A percentile compares a stretch with the other conserved stretches of the same genome.
Evolutionary conservation across 345 rosid genomes (phyloP).

Genomic region (Citropsis articulata): DNA sequence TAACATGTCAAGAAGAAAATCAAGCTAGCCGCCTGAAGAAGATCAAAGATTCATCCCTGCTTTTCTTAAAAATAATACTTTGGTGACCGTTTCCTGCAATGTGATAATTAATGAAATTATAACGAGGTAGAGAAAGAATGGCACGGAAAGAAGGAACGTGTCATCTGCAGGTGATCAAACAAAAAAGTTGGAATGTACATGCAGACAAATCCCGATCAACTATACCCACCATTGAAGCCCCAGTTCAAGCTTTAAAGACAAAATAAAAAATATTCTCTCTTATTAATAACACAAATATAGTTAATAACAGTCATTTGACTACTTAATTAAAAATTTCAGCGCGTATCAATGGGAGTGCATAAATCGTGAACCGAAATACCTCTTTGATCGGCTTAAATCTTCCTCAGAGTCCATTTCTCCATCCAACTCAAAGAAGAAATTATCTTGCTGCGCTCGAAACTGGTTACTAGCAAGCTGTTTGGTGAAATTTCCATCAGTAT

Average conservation of each 20-base stretch:
- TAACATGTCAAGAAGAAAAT: neutral
- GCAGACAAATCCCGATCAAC: neutral
- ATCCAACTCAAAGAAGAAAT: neutral
- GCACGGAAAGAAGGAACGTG: neutral
- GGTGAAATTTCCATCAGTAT: neutral
- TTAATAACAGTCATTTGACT: neutral
- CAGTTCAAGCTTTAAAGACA: neutral
- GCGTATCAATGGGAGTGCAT: neutral
- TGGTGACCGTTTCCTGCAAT: slow-evolving; percentile 22
- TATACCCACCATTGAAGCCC: slow-evolving; percentile 6
- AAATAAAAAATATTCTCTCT: neutral
- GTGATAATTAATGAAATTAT: slow-evolving; percentile 1
- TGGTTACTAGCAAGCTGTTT: neutral
- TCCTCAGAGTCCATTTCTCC: slow-evolving; percentile 13
- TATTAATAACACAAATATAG: neutral
- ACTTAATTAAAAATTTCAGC: neutral
- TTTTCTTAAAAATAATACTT: slow-evolving; percentile 3
- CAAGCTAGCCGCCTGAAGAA: neutral
- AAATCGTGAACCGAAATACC: slow-evolving; percentile 9
- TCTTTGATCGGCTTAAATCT: slow-evolving; percentile 14
- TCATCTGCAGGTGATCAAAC: neutral
- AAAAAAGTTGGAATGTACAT: neutral
- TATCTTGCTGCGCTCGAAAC: neutral
- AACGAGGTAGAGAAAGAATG: neutral
- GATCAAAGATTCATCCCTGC: slow-evolving; percentile 4